Evolutionary conservation across 2,329 filamentous ascomycete species (phyloP), one percentile per base, ranked within the genome.

Genomic region (Cryphonectria radicalis): DNA sequence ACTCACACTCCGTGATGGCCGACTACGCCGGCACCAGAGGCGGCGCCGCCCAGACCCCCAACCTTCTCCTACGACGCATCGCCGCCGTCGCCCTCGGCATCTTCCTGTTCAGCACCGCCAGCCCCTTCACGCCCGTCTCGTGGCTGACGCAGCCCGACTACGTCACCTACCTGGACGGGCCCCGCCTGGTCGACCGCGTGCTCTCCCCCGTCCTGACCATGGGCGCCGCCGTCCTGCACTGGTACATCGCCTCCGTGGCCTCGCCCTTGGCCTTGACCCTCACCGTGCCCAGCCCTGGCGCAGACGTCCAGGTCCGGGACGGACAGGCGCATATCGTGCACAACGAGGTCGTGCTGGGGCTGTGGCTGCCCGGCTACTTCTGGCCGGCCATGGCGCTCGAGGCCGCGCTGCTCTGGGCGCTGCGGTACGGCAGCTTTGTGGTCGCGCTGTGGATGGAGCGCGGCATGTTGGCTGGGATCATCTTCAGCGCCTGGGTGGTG

Each of bases 101-200:
- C 66, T 59, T 71, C 59, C 60, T 73, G 32, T 69, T 60, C 57
- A 53, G 32, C 14, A 40, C 63, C 40, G 43, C 59, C 19, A 57
- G 55, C 50, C 50, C 59, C 40, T 65, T 73, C 62, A 55, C 66
- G 28, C 71, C 71, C 10, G 69, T 73, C 28, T 73, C 71, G 4
- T 73, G 71, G 71, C 37, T 73, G 50, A 69, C 66, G 17, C 71
- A 73, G 50, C 57, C 69, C 17, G 63, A 71, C 69, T 73, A 63
- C 57, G 25, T 60, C 62, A 73, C 71, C 4, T 55, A 62, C n/a
- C 59, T 73, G 22, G 69, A 73, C 42, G 71, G 71, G n/a, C 69
- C 69, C 10, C 53, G 53, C 40, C 40, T 73, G 14, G 57, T 66
- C 59, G 71, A 73, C 69, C 71, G 71, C 50, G 57, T 73, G 57